Conservation (phyloP, 305 asterid species). For the Caryopteris hybrid region DNA sequence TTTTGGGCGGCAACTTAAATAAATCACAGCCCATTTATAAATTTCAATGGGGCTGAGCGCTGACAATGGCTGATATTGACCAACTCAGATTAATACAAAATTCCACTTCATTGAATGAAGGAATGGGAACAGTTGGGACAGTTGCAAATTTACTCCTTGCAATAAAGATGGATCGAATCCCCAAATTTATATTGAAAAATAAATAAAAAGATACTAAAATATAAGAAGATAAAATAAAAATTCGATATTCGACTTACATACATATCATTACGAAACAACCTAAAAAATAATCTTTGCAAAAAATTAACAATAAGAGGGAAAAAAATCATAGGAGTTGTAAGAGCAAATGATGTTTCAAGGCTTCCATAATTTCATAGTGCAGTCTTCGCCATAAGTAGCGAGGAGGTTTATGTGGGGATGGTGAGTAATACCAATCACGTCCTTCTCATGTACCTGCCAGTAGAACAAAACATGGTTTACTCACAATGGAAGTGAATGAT, state of each 20-base stretch:
- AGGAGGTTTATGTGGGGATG: constrained; percentile 92
- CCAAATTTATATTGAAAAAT: background rate
- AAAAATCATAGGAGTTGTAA: background rate
- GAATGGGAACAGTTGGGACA: constrained; percentile 21
- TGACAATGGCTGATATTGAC: background rate
- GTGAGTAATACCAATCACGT: constrained; percentile 90
- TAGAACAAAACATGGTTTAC: background rate
- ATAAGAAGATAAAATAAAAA: background rate
- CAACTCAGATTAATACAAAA: background rate
- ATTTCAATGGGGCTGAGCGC: background rate
- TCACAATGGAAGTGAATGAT: background rate
- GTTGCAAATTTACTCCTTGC: constrained; percentile 3
- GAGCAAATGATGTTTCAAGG: constrained; percentile 32
- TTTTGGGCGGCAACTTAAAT: constrained; percentile 17
- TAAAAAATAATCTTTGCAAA: background rate
- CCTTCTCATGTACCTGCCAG: constrained; percentile 93
- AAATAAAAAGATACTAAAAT: too few species aligned
- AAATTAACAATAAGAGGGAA: too few species aligned
- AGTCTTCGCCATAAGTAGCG: constrained; percentile 84
- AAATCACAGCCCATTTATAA: background rate
- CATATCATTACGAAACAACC: constrained; percentile 15
- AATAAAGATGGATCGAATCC: background rate
- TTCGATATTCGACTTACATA: background rate
- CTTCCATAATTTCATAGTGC: constrained; percentile 92
- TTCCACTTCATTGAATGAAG: constrained; percentile 9